Conservation (phyloP, 441 rosid genomes). For the Pelargonium cotyledonis region DNA sequence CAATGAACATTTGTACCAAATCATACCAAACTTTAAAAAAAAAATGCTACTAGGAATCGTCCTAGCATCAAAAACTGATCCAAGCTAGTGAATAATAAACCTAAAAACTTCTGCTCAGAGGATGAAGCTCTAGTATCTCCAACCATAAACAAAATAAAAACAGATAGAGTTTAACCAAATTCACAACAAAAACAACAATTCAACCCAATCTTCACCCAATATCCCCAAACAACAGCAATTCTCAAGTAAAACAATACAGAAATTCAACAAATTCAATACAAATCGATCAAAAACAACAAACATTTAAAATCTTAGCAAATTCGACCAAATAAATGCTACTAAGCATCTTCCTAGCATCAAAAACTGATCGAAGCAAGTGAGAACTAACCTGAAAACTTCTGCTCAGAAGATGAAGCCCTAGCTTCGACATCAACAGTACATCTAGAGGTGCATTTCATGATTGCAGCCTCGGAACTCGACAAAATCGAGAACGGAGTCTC, state of each 20-base stretch:
- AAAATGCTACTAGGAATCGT: no score
- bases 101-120: not conserved
- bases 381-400: conserved; percentile 37
- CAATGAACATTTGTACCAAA: no score
- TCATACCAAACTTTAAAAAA: no score
- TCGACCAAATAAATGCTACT: not conserved
- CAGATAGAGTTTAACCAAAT: not conserved
- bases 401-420: conserved; percentile 28
- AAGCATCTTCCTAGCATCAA: not conserved
- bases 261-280: not conserved
- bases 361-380: not conserved
- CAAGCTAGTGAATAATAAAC: no score
- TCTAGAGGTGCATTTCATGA: conserved; percentile 35
- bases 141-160: no score
- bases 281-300: not conserved
- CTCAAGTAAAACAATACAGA: not conserved
- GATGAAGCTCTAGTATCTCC: no score
- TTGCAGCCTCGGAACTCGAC: conserved; percentile 27
- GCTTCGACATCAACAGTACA: conserved; percentile 19
- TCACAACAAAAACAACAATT: not conserved
- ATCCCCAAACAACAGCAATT: no score
- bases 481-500: conserved; percentile 59
- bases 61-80: no score
- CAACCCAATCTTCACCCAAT: no score
- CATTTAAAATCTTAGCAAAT: not conserved